These are phyloP conservation scores for Penicillium atrosanguineum DNA, from an alignment of 495 filamentous ascomycete species.

Conservation along the genomic window DNA sequence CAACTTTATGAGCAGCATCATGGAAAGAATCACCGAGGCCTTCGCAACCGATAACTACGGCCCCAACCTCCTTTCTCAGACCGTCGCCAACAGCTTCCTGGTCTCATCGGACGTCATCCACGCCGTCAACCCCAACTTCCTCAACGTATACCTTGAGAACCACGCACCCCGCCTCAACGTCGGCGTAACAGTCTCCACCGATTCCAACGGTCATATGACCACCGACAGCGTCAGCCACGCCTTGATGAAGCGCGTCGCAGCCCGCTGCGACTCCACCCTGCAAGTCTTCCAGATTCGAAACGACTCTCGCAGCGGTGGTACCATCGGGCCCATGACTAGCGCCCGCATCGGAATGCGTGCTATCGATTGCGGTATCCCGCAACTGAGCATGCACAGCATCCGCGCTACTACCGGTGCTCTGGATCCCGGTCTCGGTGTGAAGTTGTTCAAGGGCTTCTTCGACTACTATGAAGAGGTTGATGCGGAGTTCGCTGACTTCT, in stretches of 20 bases:
- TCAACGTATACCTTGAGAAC: constrained; percentile 72
- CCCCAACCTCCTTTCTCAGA: constrained; percentile 71
- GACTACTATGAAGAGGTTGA: constrained; percentile 87
- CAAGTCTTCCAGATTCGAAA: constrained; percentile 97
- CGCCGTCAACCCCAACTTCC: constrained; percentile 93
- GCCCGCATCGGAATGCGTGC: constrained; percentile 77
- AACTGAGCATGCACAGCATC: constrained; percentile 93
- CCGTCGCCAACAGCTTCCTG: constrained; percentile 90
- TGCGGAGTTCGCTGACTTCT: constrained; percentile 66
- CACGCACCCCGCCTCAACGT: constrained; percentile 89
- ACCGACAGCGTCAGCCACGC: constrained; percentile 80
- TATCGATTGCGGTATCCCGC: constrained; percentile 87
- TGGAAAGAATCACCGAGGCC: constrained; percentile 77
- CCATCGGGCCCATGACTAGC: constrained; percentile 91
- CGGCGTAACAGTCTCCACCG: constrained; percentile 79
- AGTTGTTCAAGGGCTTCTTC: constrained; percentile 86
- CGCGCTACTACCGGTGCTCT: constrained; percentile 82
- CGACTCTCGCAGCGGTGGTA: constrained; percentile 82
- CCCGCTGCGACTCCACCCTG: constrained; percentile 62
- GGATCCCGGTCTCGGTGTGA: constrained; percentile 86
- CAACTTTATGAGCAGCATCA: constrained; percentile 76
- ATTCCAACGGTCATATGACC: constrained; percentile 90
- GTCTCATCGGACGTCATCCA: constrained; percentile 92
- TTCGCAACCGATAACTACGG: constrained; percentile 54
- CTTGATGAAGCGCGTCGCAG: constrained; percentile 70